Base-by-base conservation (phyloP, 2,329 filamentous ascomycete genomes). In the Bertia moriformis region DNA sequence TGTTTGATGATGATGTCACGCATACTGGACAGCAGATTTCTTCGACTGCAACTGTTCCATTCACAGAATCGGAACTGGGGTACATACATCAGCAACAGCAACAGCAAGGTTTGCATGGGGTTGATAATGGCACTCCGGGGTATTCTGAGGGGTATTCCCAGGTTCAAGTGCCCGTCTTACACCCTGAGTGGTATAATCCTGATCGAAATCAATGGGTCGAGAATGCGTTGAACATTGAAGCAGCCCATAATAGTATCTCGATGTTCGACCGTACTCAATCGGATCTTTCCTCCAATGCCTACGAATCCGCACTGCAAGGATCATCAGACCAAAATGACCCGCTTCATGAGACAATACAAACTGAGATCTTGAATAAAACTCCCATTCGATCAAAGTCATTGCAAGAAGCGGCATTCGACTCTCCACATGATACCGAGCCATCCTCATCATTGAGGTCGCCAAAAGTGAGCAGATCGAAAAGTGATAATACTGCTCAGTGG, bases 391-490 rank as follows among this genome's bases (percentile, higher is more conserved):
- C 49, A 15, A 49, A 53, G 35, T 51, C 52, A 3, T 42, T 53
- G 35, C 51, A 52, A 38, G n/a, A n/a, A n/a, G 39, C 42, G 3
- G 40, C 46, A 10, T 38, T 41, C n/a, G 50, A 48, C 37, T 60
- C 58, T 3, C 56, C 56, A 4, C 57, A 58, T 33, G 58, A 61
- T 38, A 62, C 59, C 2, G 52, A 59, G 33, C 58, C 57, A 17
- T 48, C 60, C 22, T 61, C 58, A 10, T 61, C 59, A 4, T 42
- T 54, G 4, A 40, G 44, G 7, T 51, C 54, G 1, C 45, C 49
- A 2, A 47, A 49, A 17, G 40, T 45, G n/a, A 46, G 40, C 18
- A 46, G 48, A 41, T 37, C 48, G 4, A 54, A 47, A 19, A 50
- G 45, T 17, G 50, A 54, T 13, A 4, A 44, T 38, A 7, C 32